Percentiles rank a stretch among this genome's conserved stretches.
phyloP scores from a whole-genome alignment of 2,329 filamentous ascomycete genomes.

The Botryotinia globosa region DNA sequence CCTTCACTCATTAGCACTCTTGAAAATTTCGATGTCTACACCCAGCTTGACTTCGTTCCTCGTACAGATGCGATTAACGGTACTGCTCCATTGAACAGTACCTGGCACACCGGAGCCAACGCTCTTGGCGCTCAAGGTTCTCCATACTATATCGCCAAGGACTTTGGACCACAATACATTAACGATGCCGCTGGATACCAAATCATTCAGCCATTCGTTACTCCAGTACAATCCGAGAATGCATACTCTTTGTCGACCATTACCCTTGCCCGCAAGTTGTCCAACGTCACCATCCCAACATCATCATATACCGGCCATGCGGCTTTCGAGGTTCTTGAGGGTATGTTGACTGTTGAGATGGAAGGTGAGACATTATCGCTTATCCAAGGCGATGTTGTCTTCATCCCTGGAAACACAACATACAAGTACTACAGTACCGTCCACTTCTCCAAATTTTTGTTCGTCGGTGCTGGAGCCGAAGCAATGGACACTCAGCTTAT shows the following conservation, averaged over 20 bases:
- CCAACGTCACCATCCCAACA: constrained; percentile 26
- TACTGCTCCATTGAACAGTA: constrained; percentile 38
- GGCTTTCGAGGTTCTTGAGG: constrained; percentile 43
- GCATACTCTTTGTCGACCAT: constrained; percentile 47
- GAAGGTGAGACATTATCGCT: constrained; percentile 36
- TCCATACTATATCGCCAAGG: constrained; percentile 46
- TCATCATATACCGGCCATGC: constrained; percentile 38
- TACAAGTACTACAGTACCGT: constrained; percentile 40
- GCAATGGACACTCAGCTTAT: constrained; percentile 28
- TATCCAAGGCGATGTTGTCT: constrained; percentile 41
- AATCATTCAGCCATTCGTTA: constrained; percentile 46
- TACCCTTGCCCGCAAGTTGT: constrained; percentile 37
- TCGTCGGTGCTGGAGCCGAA: constrained; percentile 24
- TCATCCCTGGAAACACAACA: constrained; percentile 39
- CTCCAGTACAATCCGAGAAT: constrained; percentile 41
- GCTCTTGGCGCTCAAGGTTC: constrained; percentile 37
- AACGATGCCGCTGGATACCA: constrained; percentile 42
- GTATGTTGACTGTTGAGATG: constrained; percentile 39
- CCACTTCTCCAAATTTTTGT: constrained; percentile 29
- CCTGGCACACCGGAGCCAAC: constrained; percentile 44
- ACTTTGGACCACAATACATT: constrained; percentile 47
- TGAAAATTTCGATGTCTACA: constrained; percentile 45
- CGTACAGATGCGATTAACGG: constrained; percentile 45
- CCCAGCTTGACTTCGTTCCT: constrained; percentile 43
- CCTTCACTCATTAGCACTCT: constrained; percentile 40